Conservation (phyloP, 371 early-diverging fungal genomes). For the Mortierella sp. region DNA sequence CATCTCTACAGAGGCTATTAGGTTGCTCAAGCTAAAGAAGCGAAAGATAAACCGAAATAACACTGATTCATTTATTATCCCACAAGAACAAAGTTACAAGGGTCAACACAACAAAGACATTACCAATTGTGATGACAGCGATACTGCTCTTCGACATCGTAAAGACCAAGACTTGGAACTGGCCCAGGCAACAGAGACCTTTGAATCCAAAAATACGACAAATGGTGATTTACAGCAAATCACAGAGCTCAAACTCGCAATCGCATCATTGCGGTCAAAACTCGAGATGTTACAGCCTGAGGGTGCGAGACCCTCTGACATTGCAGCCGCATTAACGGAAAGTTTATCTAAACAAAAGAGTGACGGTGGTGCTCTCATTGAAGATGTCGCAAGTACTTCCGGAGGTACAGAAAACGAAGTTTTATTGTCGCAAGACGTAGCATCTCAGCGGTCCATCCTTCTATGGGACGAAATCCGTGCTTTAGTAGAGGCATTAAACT, state of each 20-base stretch:
- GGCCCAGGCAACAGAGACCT: not conserved
- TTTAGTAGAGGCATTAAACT: conserved; percentile 13
- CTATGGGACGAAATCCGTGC: conserved; percentile 43
- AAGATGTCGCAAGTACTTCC: not conserved
- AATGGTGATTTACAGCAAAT: not conserved
- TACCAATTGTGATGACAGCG: not conserved
- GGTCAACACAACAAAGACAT: not conserved
- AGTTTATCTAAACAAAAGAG: not conserved
- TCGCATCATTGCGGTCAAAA: conserved; percentile 24
- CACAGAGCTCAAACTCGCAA: conserved; percentile 11
- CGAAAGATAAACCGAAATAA: not conserved
- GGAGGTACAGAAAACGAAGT: conserved; percentile 8
- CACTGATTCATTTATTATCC: not conserved
- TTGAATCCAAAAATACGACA: not conserved
- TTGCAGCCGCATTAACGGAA: conserved; percentile 1
- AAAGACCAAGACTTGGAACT: not conserved
- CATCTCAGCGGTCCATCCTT: conserved; percentile 38
- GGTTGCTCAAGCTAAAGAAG: conserved; percentile 5
- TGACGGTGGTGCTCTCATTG: not conserved
- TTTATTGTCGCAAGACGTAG: conserved; percentile 25
- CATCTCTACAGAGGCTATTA: conserved; percentile 12
- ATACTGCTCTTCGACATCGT: not conserved
- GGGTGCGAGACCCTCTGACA: conserved; percentile 33
- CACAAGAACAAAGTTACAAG: not conserved
- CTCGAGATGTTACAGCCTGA: conserved; percentile 41